Conservation (phyloP, 805 yeast genomes). For the Kodamaea kakaduensis region DNA sequence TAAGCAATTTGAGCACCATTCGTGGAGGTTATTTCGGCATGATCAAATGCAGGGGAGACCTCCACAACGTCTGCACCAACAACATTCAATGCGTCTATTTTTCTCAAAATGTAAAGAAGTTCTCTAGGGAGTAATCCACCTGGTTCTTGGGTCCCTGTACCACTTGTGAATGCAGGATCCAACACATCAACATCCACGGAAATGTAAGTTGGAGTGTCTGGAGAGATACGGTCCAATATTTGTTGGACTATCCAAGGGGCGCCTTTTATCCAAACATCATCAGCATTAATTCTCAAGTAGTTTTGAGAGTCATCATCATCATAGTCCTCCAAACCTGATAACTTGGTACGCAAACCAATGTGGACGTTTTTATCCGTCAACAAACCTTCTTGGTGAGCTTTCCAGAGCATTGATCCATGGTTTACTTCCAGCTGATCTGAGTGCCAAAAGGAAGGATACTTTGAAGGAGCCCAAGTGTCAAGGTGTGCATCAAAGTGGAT, state of each 20-base stretch:
- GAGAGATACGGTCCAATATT: conserved; percentile 53
- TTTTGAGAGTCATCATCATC: conserved; percentile 69
- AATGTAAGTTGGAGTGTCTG: conserved; percentile 65
- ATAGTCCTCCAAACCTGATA: conserved; percentile 59
- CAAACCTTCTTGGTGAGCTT: conserved; percentile 68
- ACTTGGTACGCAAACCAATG: conserved; percentile 72
- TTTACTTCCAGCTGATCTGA: conserved; percentile 59
- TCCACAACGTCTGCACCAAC: conserved; percentile 59
- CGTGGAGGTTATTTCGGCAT: conserved; percentile 61
- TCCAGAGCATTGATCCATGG: conserved; percentile 87
- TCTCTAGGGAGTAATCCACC: conserved; percentile 59
- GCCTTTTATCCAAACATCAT: conserved; percentile 69
- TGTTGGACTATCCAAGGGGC: conserved; percentile 52
- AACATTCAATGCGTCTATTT: conserved; percentile 40
- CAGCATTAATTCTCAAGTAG: conserved; percentile 66
- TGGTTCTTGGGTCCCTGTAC: conserved; percentile 58
- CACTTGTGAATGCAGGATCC: conserved; percentile 56
- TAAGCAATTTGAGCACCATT: conserved; percentile 70
- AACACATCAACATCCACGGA: conserved; percentile 72
- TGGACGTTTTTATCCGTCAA: conserved; percentile 59
- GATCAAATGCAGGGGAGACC: conserved; percentile 62
- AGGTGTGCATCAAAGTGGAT: conserved; percentile 84
- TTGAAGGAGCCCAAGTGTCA: conserved; percentile 75
- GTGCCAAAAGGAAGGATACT: conserved; percentile 62
- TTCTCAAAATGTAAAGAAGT: conserved; percentile 44